Evolutionary conservation across 306 rosid species (phyloP), one percentile per base, ranked within the genome.

Genomic region (Prunus campanulata): DNA sequence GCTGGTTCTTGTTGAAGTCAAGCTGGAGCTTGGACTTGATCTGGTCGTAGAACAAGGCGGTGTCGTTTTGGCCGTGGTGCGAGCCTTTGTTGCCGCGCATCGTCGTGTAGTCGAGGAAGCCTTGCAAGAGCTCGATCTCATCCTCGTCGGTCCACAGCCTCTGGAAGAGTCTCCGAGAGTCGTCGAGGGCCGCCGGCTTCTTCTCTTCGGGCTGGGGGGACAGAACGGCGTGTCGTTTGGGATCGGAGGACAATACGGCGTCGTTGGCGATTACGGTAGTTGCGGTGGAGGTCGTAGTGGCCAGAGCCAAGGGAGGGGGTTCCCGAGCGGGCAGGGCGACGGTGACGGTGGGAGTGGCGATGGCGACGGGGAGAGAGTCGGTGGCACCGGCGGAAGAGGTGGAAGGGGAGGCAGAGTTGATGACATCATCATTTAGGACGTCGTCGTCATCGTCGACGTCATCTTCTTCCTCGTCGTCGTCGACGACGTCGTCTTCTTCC

Each of bases 91-190:
- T 77, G 18, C 85, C 82, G 25, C 85, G 68, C 72, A 72, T 78
- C 60, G 81, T 68, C 59, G 85, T 78, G 72, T 83, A 86, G 30
- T 85, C 89, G 27, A 88, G 83, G 52, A 81, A 88, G 16, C 91
- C 89, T 20, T 79, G 88, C 4, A 88, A 39, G 18, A 88, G 88
- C 81, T 79, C 88, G 85, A 88, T 88, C 88, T 88, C 91, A 56
- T 85, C 91, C 74, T 88, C 89, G 48, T 88, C 89, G 4, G 88
- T 88, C 91, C 91, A 88, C 20, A 85, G 86, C 78, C 91, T 68
- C 74, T 85, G 91, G 61, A 81, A 79, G 12, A 77, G 66, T 68
- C 81, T 74, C 82, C 89, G 64, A 14, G 85, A 74, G 66, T 85
- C 87, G 48, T 83, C 88, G 14, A 82, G 18, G 15, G 71, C 70